These are phyloP conservation scores for Trichopus zeylanicus DNA, from an alignment of 116 monocot genomes.

Conservation along the genomic window DNA sequence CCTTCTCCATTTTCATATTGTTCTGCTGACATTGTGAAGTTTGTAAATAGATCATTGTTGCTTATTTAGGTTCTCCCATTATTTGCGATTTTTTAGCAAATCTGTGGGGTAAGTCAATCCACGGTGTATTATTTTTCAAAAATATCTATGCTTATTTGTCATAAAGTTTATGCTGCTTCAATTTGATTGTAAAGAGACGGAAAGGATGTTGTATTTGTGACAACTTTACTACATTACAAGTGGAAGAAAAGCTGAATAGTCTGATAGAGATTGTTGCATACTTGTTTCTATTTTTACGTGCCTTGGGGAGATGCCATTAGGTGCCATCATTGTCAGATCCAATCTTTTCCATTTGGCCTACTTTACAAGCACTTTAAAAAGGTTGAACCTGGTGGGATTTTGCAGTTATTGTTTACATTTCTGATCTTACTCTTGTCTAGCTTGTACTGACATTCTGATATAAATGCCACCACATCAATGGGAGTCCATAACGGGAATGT, in stretches of 20 bases:
- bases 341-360: not conserved
- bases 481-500: too few relatives aligned
- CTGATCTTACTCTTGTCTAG: too few relatives aligned
- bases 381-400: too few relatives aligned
- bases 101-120: slow-evolving; percentile 26
- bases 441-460: too few relatives aligned
- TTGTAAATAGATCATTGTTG: slow-evolving; percentile 17
- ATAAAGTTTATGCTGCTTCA: not conserved
- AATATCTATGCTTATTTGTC: not conserved
- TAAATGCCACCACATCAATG: too few relatives aligned
- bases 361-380: too few relatives aligned
- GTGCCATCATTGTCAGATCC: not conserved
- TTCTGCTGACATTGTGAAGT: slow-evolving; percentile 2
- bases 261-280: not conserved
- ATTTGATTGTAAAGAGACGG: not conserved
- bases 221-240: not conserved
- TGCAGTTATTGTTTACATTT: not conserved
- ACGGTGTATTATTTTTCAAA: not conserved
- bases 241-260: not conserved
- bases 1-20: not conserved
- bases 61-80: slow-evolving; percentile 12
- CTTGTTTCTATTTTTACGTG: not conserved
- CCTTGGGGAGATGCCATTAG: not conserved
- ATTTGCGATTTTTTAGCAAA: slow-evolving; percentile 58
- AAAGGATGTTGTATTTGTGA: not conserved